These are phyloP conservation scores for Leptomonas seymouri DNA, from an alignment of 208 protist species.

Conservation along the genomic window DNA sequence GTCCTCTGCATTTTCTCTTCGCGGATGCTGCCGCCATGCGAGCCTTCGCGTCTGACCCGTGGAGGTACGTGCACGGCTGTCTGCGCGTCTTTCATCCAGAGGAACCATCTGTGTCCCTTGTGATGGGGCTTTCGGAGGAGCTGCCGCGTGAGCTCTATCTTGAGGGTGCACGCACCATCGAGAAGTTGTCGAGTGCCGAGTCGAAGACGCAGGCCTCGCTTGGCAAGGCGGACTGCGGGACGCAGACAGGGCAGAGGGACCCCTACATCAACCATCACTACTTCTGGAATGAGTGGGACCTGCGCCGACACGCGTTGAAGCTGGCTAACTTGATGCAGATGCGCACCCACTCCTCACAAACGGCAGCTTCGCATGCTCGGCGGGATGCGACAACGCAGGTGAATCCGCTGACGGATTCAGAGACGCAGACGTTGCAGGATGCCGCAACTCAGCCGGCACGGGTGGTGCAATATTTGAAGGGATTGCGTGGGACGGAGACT, in stretches of 20 bases:
- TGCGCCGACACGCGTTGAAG: constrained; percentile 91
- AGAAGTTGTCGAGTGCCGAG: constrained; percentile 12
- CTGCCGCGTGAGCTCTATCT: constrained; percentile 87
- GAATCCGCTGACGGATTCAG: constrained; percentile 60
- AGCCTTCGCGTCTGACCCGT: constrained; percentile 50
- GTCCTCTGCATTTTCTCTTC: constrained; percentile 57
- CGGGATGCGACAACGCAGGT: constrained; percentile 84
- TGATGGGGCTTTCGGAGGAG: constrained; percentile 53
- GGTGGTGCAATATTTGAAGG: constrained; percentile 90
- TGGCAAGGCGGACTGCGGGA: constrained; percentile 38
- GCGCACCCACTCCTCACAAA: constrained; percentile 88
- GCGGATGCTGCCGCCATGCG: constrained; percentile 41
- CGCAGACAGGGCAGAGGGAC: constrained; percentile 91
- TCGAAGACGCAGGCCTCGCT: background rate
- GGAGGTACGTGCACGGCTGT: constrained; percentile 47
- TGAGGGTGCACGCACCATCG: constrained; percentile 53
- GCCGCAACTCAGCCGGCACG: constrained; percentile 80
- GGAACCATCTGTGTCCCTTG: constrained; percentile 51
- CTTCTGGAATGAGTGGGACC: constrained; percentile 94
- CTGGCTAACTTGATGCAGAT: constrained; percentile 89
- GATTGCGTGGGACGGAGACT: constrained; percentile 77
- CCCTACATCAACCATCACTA: constrained; percentile 90
- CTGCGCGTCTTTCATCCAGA: constrained; percentile 36
- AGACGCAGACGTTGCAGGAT: constrained; percentile 85
- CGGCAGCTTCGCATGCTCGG: constrained; percentile 79